Base-by-base conservation (phyloP, 768 basidiomycete species). In the Nidularia pulvinata region DNA sequence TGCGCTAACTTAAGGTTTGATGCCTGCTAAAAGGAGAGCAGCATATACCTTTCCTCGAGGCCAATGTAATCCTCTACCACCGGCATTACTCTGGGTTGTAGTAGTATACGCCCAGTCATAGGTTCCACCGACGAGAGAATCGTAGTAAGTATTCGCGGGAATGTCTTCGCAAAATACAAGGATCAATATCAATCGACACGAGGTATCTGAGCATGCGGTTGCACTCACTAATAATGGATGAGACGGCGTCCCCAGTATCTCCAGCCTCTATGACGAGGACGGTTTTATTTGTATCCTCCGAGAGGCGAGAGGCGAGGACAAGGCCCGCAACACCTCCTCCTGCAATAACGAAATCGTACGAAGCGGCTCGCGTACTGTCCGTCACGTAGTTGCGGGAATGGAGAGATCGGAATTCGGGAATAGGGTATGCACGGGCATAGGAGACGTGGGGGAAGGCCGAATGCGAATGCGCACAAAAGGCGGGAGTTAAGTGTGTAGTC, bases 61-160 rank as follows among this genome's bases (percentile, higher is more conserved):
- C 82, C 86, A 87, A 3, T 70, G 52, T 42, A 85, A 55, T 0
- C 57, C 60, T 30, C 83, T 74, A 51, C 75, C 73, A 34, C 63
- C 66, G 19, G 76, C 72, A 54, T 73, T 69, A 0, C 71, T 48
- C 62, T 88, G 85, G 1, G 77, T 63, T 5, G 71, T 69, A 11
- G 82, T 82, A 43, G 65, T 65, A 69, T 80, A 84, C 14, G 70
- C 65, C 80, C 83, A 88, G 65, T 86, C 82, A 65, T 83, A 80
- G 11, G 71, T 56, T 1, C 76, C 66, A 47, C 70, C 69, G 34
- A 79, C 62, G 7, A 85, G 69, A 11, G 80, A 80, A 45, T 72
- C 58, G 61, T 76, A 84, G 60, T 84, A 86, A 2, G 83, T 77
- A 51, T 73, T 68, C 9, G 68, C 74, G 37, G 84, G 84, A 33